Base-by-base conservation (phyloP, 2,329 filamentous ascomycete genomes). In the Diaporthe batatas region DNA sequence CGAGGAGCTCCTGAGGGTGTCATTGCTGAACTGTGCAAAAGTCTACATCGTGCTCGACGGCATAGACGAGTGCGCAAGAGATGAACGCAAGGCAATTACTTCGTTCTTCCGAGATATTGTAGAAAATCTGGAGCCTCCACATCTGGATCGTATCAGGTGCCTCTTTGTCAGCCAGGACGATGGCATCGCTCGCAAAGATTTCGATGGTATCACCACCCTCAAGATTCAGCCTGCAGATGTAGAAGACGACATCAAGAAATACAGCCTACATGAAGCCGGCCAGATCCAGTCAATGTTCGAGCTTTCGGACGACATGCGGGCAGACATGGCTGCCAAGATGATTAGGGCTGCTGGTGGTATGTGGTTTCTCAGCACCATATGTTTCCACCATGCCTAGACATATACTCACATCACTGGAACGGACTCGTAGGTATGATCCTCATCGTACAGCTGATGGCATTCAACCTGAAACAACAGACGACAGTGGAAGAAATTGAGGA, bases 31-130 rank as follows among this genome's bases (percentile, higher is more conserved):
- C 62, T 79, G 75, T 29, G 70, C 76, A 18, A 77, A 75, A 39
- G 73, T 77, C 11, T 82, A 80, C 65, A 77, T 85, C 16, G 75
- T 86, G 3, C 75, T 85, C 53, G 84, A 86, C 76, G 84, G 84
- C 0, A 73, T 86, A 25, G 84, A 86, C 72, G 83, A 85, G 75
- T 85, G 83, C 69, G 73, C 76, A 11, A 57, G 68, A 57, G 72
- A 75, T 0, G 77, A 84, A 36, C 76, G 81, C 47, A 81, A 79
- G 58, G 70, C 76, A 18, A 79, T 84, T 25, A 53, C 79, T 11
- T 65, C 68, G 8, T 81, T 78, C 72, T 81, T 84, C 36, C 65
- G 75, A 70, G 49, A 25, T 65, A 57, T 68, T 2, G 51, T 65
- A 0, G 58, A 71, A 6, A n/a, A 71, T 5, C 36, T 71, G 23